Evolutionary conservation across 306 rosid genomes (phyloP), one percentile per base, ranked within the genome.

Genomic region (Prunus campanulata): DNA sequence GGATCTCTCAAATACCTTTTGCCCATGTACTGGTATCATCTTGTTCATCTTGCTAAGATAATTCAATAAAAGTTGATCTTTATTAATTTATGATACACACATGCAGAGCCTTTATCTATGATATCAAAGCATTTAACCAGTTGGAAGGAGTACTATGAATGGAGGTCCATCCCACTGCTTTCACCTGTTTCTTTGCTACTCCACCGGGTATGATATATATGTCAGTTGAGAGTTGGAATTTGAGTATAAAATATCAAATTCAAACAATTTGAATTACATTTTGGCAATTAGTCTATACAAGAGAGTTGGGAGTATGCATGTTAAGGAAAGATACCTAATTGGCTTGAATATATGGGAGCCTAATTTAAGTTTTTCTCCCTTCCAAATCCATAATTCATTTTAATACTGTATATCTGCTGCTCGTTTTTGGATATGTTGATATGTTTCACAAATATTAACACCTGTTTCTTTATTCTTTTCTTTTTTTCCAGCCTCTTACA

Each of bases 151-250:
- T 90, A 92, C 80, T 87, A 87, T 84, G 85, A 87, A 22, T 90
- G 99, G 99, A 90, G 99, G 85, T 14, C 85, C 85, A 85, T 90
- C 76, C 92, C 89, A 2, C 83, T 92, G 27, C 83, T 87, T 74
- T 95, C 99, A 27, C 93, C 92, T 79, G 89, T 75, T 88, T 92
- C 96, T 59, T 78, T 95, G 83, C 89, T 90, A 82, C 99, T 95
- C 86, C 97, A 92, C 27, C 89, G 92, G 94, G 97, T 95, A 92
- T 80, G 93, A 59, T 70, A 61, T 66, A 69, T 71, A 20, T 77
- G 54, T 30, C 30, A 49, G 61, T 71, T 66, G 49, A 50, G 55
- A 50, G 25, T 49, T 39, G 42, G 32, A 81, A 46, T 75, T 70
- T 80, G 18, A 15, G 18, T 82, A 4, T 48, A 10, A 46, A 29